Evolutionary conservation across 768 basidiomycete genomes (phyloP).

Genomic region (Mycena venus): DNA sequence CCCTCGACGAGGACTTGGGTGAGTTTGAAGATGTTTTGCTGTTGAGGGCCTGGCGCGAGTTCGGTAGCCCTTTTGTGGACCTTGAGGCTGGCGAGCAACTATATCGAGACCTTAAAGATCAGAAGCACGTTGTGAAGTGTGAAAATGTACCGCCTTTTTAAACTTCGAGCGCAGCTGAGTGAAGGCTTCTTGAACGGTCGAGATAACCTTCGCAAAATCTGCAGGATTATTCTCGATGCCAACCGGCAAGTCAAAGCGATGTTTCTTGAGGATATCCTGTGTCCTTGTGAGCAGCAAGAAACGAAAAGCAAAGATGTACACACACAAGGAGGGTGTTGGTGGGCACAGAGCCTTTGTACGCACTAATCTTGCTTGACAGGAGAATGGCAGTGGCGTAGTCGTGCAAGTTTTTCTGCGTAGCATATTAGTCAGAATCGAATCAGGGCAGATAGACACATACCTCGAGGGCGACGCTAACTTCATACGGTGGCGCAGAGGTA

Average conservation of each 20-base stretch:
- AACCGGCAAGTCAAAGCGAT: conserved; percentile 32
- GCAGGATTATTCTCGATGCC: conserved; percentile 35
- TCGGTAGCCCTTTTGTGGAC: too few species aligned
- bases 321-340: conserved; percentile 37
- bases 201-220: conserved; percentile 31
- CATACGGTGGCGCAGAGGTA: conserved; percentile 14
- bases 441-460: background rate
- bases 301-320: background rate
- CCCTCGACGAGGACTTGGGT: conserved; percentile 25
- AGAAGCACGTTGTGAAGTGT: too few species aligned
- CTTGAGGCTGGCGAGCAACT: conserved; percentile 1
- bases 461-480: conserved; percentile 4
- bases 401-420: conserved; percentile 37
- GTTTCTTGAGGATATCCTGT: conserved; percentile 35
- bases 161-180: conserved; percentile 37
- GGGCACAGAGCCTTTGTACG: conserved; percentile 37
- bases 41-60: background rate
- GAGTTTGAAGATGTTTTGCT: conserved; percentile 31
- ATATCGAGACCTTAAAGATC: too few species aligned
- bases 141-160: conserved; percentile 36
- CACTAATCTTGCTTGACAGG: conserved; percentile 37
- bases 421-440: background rate
- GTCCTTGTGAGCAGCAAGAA: background rate
- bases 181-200: conserved; percentile 29
- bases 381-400: conserved; percentile 33